Evolutionary conservation across 768 basidiomycete species (phyloP), one percentile per base, ranked within the genome.

Genomic region (Tulasnella sp.): DNA sequence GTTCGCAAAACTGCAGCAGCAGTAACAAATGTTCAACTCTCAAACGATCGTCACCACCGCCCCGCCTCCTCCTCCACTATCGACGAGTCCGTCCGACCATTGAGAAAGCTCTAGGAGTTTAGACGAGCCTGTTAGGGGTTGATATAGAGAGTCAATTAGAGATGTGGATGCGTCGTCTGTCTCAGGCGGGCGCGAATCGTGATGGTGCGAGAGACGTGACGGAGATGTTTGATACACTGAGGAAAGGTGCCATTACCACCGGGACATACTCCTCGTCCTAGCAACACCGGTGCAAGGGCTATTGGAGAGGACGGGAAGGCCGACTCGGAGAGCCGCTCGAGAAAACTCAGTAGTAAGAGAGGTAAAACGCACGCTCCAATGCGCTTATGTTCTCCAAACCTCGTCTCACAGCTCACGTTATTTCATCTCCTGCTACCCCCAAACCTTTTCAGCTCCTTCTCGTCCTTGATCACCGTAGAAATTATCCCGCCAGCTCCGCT

Each of bases 371-470:
- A 39, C 40, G 0, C 31, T 1, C 71, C 42, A 67, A 76, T 34
- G 75, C 75, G 39, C 40, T 76, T 36, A 76, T 76, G 75, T 76
- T 76, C 69, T 67, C 75, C 29, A 68, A 71, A 71, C 75, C 75
- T 6, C 39, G 75, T 36, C 70, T 76, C 69, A 40, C 70, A 0
- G 75, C 75, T 14, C 75, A 76, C 40, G 34, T 76, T 17, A 76
- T 76, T 31, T 45, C 40, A 25, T 67, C 75, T 3, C 75, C 75
- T 0, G 38, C 39, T 15, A 68, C 67, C 2, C 74, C 74, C 34
- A 52, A 25, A 31, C 29, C 8, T n/a, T 22, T 25, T 7, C 29
- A 14, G 68, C 31, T 15, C 68, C 34, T 40, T n/a, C 22, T 37
- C 36, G 68, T 12, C 68, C n/a, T n/a, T 15, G 29, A 52, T n/a